A percentile compares a stretch with the other conserved stretches of the same genome.
Evolutionary conservation across 768 basidiomycete species (phyloP).

Genomic region (Boletus insuetus): DNA sequence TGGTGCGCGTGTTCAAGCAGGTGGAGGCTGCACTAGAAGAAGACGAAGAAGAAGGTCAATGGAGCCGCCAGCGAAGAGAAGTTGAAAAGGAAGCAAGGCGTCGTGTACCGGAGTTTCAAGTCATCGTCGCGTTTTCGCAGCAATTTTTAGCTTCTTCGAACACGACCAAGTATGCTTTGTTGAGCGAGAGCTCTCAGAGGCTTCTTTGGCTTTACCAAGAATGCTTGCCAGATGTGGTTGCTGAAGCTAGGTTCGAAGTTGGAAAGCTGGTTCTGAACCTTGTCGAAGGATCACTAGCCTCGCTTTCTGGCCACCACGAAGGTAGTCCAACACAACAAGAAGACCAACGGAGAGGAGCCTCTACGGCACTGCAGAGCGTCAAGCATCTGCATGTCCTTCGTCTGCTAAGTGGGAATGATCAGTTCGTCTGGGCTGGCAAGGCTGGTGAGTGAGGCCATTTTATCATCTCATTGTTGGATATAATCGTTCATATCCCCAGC

Average conservation of each 20-base stretch:
- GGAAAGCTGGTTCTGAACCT: conserved; percentile 69
- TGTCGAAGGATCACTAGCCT: conserved; percentile 28
- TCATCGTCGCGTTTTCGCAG: conserved; percentile 81
- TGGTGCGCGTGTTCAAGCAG: conserved; percentile 46
- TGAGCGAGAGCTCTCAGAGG: conserved; percentile 78
- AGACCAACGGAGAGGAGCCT: conserved; percentile 14
- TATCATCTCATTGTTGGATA: neutral
- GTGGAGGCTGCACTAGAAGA: conserved; percentile 58
- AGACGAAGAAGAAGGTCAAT: conserved; percentile 62
- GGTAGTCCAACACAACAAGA: conserved; percentile 8
- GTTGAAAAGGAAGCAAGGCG: conserved; percentile 72
- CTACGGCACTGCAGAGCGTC: conserved; percentile 44
- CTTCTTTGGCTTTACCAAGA: conserved; percentile 85
- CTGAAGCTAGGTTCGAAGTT: conserved; percentile 82
- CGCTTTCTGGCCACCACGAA: conserved; percentile 12
- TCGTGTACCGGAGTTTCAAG: conserved; percentile 83
- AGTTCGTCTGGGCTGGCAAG: conserved; percentile 78
- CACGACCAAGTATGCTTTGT: conserved; percentile 51
- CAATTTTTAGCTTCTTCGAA: conserved; percentile 34
- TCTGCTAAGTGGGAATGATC: conserved; percentile 70
- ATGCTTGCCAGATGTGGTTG: conserved; percentile 67
- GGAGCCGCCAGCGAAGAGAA: conserved; percentile 64
- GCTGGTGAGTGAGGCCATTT: conserved; percentile 47
- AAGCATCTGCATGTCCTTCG: conserved; percentile 77
- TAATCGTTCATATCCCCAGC: conserved; percentile 23